phyloP scores from a whole-genome alignment of 108 stramenopile genomes.

The Mediolabrus comicus region DNA sequence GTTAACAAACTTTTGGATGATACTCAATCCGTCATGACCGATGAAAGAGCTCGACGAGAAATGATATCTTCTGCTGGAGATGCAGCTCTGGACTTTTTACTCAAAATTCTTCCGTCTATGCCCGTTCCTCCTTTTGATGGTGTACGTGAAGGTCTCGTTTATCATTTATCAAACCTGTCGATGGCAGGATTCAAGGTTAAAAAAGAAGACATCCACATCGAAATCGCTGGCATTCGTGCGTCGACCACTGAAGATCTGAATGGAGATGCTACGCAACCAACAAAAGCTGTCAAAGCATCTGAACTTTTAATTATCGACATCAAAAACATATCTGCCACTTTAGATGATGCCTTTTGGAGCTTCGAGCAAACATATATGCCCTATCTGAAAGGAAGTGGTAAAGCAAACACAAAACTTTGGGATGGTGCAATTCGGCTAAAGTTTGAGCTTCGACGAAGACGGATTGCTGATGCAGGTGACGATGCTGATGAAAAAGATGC shows the following conservation, averaged over 20 bases:
- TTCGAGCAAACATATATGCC: conserved; percentile 94
- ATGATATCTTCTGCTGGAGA: conserved; percentile 83
- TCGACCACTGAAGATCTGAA: conserved; percentile 37
- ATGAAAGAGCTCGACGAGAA: conserved; percentile 74
- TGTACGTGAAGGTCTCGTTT: conserved; percentile 83
- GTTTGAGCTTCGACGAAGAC: conserved; percentile 78
- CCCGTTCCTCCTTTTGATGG: conserved; percentile 88
- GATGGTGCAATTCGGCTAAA: conserved; percentile 78
- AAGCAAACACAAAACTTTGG: conserved; percentile 71
- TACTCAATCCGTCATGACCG: conserved; percentile 73
- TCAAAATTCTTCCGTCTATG: conserved; percentile 84
- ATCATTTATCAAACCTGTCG: conserved; percentile 80
- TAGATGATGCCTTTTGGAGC: conserved; percentile 80
- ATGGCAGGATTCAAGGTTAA: conserved; percentile 87
- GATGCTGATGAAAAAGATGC: conserved; percentile 19
- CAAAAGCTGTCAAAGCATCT: conserved; percentile 60
- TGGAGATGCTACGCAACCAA: not conserved
- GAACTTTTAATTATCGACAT: conserved; percentile 86
- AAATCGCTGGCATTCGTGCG: conserved; percentile 87
- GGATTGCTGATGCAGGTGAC: conserved; percentile 24
- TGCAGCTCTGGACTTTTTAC: conserved; percentile 82
- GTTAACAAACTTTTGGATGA: conserved; percentile 78
- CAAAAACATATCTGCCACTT: conserved; percentile 76
- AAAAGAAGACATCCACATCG: conserved; percentile 84
- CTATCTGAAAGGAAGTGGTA: conserved; percentile 82